Conservation (phyloP, 768 basidiomycete genomes). For the Collybia nuda region DNA sequence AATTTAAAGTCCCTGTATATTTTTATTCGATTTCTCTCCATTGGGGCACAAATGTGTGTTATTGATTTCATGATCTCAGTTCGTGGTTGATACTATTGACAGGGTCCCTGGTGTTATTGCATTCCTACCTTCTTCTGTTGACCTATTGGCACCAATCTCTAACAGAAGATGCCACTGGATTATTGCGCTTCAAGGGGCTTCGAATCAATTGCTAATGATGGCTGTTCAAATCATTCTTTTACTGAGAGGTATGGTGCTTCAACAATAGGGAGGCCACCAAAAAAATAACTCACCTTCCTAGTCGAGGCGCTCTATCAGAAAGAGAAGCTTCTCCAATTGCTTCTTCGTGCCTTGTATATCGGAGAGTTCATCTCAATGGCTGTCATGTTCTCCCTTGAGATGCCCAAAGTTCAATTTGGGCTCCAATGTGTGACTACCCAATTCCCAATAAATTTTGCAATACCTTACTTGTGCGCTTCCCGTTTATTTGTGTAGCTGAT, state of each 20-base stretch:
- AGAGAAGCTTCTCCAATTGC: slow-evolving; percentile 7
- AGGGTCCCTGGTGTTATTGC: slow-evolving; percentile 15
- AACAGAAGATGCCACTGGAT: slow-evolving; percentile 8
- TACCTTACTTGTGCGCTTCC: slow-evolving; percentile 15
- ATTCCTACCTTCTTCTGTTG: slow-evolving; percentile 8
- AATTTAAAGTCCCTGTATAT: slow-evolving; percentile 18
- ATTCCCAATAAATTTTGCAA: slow-evolving; percentile 12
- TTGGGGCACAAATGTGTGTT: slow-evolving; percentile 17
- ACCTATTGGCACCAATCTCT: background rate
- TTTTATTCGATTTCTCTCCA: slow-evolving; percentile 15
- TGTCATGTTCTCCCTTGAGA: slow-evolving; percentile 7
- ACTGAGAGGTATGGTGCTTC: slow-evolving; percentile 15
- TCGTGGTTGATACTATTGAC: background rate
- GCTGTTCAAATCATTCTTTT: slow-evolving; percentile 19
- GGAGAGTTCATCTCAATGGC: slow-evolving; percentile 14
- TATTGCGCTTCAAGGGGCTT: slow-evolving; percentile 15
- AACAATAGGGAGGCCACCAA: background rate
- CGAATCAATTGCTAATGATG: slow-evolving; percentile 18
- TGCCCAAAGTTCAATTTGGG: slow-evolving; percentile 14
- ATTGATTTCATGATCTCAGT: background rate
- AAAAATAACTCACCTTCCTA: slow-evolving; percentile 1
- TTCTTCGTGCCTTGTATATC: slow-evolving; percentile 12
- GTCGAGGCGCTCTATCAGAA: slow-evolving; percentile 20
- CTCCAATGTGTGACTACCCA: slow-evolving; percentile 16
- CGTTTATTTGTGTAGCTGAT: background rate